These are phyloP conservation scores for Exophiala oligosperma DNA, from an alignment of 2,329 filamentous ascomycete genomes.

Conservation along the genomic window DNA sequence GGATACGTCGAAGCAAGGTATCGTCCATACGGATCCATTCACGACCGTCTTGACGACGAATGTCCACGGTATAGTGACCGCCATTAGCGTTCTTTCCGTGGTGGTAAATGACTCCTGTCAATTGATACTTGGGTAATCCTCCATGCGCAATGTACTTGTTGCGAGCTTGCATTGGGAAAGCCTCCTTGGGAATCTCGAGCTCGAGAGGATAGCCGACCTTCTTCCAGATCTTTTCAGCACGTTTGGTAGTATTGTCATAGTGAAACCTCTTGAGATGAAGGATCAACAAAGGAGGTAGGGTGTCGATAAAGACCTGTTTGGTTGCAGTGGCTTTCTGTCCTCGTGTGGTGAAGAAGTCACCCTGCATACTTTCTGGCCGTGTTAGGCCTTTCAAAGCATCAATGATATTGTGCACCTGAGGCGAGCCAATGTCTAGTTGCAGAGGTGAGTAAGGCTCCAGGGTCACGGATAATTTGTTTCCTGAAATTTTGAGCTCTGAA, in stretches of 20 bases:
- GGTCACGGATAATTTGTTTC: conserved; percentile 86
- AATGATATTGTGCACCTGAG: conserved; percentile 83
- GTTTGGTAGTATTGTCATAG: conserved; percentile 77
- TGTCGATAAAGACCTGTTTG: conserved; percentile 94
- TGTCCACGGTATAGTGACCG: conserved; percentile 97
- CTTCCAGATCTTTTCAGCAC: conserved; percentile 98
- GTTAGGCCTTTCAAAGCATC: conserved; percentile 87
- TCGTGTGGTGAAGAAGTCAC: conserved; percentile 77
- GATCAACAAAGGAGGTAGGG: conserved; percentile 85
- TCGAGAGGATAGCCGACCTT: conserved; percentile 94
- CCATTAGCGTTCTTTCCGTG: conserved; percentile 96
- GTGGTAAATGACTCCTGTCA: conserved; percentile 92
- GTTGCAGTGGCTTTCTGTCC: conserved; percentile 76
- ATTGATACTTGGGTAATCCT: conserved; percentile 75
- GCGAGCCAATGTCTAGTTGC: conserved; percentile 88
- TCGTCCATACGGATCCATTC: conserved; percentile 98
- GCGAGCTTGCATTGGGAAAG: conserved; percentile 75
- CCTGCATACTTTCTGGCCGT: conserved; percentile 78
- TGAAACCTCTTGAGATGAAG: conserved; percentile 97
- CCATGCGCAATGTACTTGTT: conserved; percentile 65
- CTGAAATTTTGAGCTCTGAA: conserved; percentile 84
- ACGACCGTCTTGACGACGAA: conserved; percentile 86
- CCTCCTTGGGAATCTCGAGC: conserved; percentile 87
- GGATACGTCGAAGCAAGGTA: conserved; percentile 81
- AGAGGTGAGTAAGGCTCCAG: conserved; percentile 91